Evolutionary conservation across 306 rosid genomes (phyloP).

Genomic region (Dryas drummondii): DNA sequence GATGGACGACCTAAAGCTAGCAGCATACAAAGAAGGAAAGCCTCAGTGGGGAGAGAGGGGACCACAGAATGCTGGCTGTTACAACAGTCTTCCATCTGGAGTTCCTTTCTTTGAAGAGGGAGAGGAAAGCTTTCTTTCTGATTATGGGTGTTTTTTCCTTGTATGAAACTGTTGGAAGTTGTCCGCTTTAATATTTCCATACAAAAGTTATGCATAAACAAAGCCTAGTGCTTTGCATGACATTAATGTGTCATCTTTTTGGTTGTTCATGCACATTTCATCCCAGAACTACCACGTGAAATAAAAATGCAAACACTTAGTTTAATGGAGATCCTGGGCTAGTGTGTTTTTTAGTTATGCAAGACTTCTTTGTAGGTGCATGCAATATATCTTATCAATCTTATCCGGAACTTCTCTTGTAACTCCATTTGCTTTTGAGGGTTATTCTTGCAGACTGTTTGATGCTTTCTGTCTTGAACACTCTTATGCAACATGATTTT

Average conservation of each 20-base stretch:
- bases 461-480: neutral
- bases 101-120: constrained; percentile 40
- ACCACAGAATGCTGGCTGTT: constrained; percentile 34
- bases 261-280: neutral
- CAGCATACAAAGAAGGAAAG: constrained; percentile 34
- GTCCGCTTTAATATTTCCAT: neutral
- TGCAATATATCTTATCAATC: neutral
- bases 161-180: constrained; percentile 28
- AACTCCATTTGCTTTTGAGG: neutral
- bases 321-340: neutral
- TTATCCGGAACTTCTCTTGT: neutral
- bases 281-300: neutral
- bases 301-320: neutral
- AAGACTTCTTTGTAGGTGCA: neutral
- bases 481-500: neutral
- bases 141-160: constrained; percentile 44
- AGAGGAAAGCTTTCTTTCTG: constrained; percentile 45
- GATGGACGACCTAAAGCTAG: constrained; percentile 39
- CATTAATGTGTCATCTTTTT: neutral
- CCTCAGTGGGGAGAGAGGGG: constrained; percentile 46
- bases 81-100: constrained; percentile 36
- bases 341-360: neutral
- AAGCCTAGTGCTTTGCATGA: neutral
- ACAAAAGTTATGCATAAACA: neutral
- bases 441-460: neutral